Percentiles rank a stretch among this genome's conserved stretches.
Evolutionary conservation across 2,329 filamentous ascomycete genomes (phyloP).

Genomic region (Phaeosphaeriaceae sp.): DNA sequence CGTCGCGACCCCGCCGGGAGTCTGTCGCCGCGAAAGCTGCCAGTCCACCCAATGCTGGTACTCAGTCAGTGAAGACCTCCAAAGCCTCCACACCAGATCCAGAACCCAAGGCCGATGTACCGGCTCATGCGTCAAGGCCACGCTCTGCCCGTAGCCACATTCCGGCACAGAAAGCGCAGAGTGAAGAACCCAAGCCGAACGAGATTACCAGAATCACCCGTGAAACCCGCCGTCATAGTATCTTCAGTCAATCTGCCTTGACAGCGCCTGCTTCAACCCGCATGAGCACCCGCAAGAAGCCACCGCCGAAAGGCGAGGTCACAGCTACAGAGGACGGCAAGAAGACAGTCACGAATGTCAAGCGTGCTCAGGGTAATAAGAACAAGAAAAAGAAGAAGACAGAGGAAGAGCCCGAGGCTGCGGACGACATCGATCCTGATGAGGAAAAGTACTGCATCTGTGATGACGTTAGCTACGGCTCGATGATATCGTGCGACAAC

Average conservation of each 20-base stretch:
- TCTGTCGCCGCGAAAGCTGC: conserved; percentile 36
- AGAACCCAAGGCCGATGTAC: conserved; percentile 17
- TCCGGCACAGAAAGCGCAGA: conserved; percentile 54
- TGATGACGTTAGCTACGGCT: conserved; percentile 79
- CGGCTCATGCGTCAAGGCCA: conserved; percentile 30
- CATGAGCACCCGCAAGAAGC: conserved; percentile 65
- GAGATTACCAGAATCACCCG: conserved; percentile 44
- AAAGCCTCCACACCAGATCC: conserved; percentile 26
- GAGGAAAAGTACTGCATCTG: conserved; percentile 81
- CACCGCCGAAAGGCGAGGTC: conserved; percentile 76
- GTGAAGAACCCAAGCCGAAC: conserved; percentile 54
- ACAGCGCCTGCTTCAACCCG: conserved; percentile 43
- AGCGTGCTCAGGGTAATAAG: conserved; percentile 61
- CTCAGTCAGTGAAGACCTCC: conserved; percentile 22
- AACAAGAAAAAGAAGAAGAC: conserved; percentile 58
- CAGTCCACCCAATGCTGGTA: conserved; percentile 26
- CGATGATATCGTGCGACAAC: conserved; percentile 85
- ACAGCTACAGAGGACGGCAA: conserved; percentile 66
- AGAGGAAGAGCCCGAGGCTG: conserved; percentile 33
- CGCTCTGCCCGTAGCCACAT: conserved; percentile 50
- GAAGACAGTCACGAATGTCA: conserved; percentile 72
- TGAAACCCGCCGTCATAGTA: conserved; percentile 54
- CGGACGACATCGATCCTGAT: conserved; percentile 69
- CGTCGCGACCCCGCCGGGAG: conserved; percentile 43
- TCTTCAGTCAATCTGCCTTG: conserved; percentile 50